Base-by-base conservation (phyloP, 176 grass and related monocot genomes). In the Oryza longistaminata region DNA sequence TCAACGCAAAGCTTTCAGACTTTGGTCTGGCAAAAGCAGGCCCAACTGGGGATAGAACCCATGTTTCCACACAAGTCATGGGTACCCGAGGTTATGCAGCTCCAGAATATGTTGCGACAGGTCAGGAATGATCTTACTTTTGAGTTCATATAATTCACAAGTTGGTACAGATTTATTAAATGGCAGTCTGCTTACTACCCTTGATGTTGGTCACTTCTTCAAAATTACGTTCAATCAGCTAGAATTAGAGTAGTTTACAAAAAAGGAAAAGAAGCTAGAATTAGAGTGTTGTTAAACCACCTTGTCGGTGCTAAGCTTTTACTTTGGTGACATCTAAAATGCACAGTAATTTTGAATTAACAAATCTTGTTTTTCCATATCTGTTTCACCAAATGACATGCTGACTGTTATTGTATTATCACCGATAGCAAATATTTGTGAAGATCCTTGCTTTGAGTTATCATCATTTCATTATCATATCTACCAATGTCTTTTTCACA, bases 41-140 rank as follows among this genome's bases (percentile, higher is more conserved):
- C 81, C 95, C 95, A 71, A 97, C 95, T 10, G 95, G 95, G 16
- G 95, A 97, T 81, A 94, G 79, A 83, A 97, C 95, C 71, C 95
- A 97, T 42, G 95, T 97, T 68, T 97, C 95, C n/a, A 97, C 95
- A 45, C 95, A 93, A 86, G 92, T 97, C 60, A 97, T 97, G 90
- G 92, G 92, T 45, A 97, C 95, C 1, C 88, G 87, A 53, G 95
- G 95, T 82, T 97, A 97, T 88, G 95, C 92, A 74, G 92, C 95
- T 87, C 95, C 95, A 26, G 95, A 97, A 88, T 97, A 97, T 80
- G 80, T 97, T 71, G 92, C 95, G 27, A 94, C 95, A 90, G 95
- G 95, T 97, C 62, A 67, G 71, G 61, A 75, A 39, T 37, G 35
- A 16, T 43, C 16, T 68, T 27, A 37, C 29, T 34, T 34, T 73